Evolutionary conservation across 2,329 filamentous ascomycete genomes (phyloP).

Genomic region (Fusarium sp.): DNA sequence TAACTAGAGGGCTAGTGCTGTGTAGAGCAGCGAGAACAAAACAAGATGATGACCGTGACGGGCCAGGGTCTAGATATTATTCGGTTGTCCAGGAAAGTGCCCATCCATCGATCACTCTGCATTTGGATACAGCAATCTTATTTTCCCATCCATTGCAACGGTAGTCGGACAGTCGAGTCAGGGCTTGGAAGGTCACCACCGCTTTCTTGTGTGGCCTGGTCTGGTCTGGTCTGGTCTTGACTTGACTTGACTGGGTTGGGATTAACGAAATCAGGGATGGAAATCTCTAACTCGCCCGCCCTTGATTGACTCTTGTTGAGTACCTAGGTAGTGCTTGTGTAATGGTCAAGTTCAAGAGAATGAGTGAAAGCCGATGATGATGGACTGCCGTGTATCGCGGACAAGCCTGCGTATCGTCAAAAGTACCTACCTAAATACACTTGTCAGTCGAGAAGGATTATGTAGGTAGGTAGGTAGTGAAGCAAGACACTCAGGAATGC

Average conservation of each 20-base stretch:
- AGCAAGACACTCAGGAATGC: neutral
- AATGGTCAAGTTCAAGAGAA: neutral
- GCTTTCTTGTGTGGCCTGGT: neutral
- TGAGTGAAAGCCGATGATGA: neutral
- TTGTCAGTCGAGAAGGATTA: neutral
- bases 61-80: neutral
- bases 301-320: neutral
- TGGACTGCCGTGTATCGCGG: neutral
- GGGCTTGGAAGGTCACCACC: conserved; percentile 20
- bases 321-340: neutral
- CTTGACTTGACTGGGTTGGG: neutral
- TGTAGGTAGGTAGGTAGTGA: neutral
- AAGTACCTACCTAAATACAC: neutral
- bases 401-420: neutral
- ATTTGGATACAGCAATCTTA: conserved; percentile 26
- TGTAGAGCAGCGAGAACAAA: neutral
- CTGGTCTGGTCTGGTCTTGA: neutral
- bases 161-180: conserved; percentile 30
- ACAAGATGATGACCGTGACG: neutral
- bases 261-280: conserved; percentile 15
- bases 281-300: neutral
- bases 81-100: conserved; percentile 13
- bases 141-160: conserved; percentile 15
- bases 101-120: conserved; percentile 19
- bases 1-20: neutral